phyloP scores from a whole-genome alignment of 768 basidiomycete species.

The Mycena leptocephala region DNA sequence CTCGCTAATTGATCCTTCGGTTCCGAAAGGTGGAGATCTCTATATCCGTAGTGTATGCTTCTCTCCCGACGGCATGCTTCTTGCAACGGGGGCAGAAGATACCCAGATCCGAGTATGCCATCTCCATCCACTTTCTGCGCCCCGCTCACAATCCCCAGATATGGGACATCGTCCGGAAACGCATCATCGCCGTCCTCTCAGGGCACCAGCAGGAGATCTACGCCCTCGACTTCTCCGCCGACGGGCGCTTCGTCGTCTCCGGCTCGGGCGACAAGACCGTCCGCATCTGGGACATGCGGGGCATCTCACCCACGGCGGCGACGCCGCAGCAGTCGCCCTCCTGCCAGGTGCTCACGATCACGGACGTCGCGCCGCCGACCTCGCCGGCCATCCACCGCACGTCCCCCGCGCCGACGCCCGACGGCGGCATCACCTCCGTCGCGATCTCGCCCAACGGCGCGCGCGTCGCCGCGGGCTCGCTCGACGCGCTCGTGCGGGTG shows the following conservation, averaged over 20 bases:
- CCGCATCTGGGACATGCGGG: slow-evolving; percentile 45
- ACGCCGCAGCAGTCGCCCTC: slow-evolving; percentile 64
- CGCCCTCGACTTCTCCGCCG: slow-evolving; percentile 84
- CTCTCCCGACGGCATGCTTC: slow-evolving; percentile 85
- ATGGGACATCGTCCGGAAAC: slow-evolving; percentile 84
- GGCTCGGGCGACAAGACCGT: slow-evolving; percentile 73
- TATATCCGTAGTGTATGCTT: slow-evolving; percentile 89
- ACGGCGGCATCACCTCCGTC: slow-evolving; percentile 74
- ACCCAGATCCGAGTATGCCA: slow-evolving; percentile 77
- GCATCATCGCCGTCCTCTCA: slow-evolving; percentile 78
- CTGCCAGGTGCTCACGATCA: slow-evolving; percentile 53
- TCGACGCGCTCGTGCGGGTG: slow-evolving; percentile 79
- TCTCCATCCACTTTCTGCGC: slow-evolving; percentile 43
- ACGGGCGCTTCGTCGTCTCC: slow-evolving; percentile 83
- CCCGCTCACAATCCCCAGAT: slow-evolving; percentile 60
- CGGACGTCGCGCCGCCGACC: slow-evolving; percentile 38
- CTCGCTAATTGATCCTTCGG: slow-evolving; percentile 38
- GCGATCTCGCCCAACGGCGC: slow-evolving; percentile 75
- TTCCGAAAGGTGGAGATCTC: slow-evolving; percentile 49
- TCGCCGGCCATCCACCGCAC: slow-evolving; percentile 47
- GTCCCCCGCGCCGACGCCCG: slow-evolving; percentile 37
- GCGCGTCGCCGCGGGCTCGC: slow-evolving; percentile 67
- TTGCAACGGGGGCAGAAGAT: slow-evolving; percentile 90
- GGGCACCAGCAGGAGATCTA: slow-evolving; percentile 90
- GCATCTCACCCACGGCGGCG: slow-evolving; percentile 20